phyloP scores from a whole-genome alignment of 768 basidiomycete genomes.

The Podaxis sp. region DNA sequence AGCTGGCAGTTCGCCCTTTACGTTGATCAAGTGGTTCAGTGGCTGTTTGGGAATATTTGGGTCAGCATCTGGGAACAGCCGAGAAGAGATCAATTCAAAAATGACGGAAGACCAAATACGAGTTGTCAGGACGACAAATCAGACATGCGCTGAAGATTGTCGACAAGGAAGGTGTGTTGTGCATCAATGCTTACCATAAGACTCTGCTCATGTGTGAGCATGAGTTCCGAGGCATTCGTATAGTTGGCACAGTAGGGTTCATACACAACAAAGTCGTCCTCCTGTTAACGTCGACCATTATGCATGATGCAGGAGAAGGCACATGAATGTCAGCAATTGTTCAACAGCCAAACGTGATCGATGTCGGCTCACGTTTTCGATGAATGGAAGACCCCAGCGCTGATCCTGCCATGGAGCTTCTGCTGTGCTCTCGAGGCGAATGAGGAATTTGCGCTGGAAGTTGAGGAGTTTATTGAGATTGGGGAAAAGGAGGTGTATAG shows the following conservation, averaged over 20 bases:
- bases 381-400: slow-evolving; percentile 83
- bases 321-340: slow-evolving; percentile 5
- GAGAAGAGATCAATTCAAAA: slow-evolving; percentile 13
- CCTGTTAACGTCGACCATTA: slow-evolving; percentile 55
- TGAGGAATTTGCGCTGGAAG: slow-evolving; percentile 92
- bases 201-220: slow-evolving; percentile 82
- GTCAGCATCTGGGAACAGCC: slow-evolving; percentile 32
- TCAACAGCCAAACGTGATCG: slow-evolving; percentile 2
- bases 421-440: slow-evolving; percentile 81
- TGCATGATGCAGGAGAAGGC: slow-evolving; percentile 33
- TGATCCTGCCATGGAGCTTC: slow-evolving; percentile 81
- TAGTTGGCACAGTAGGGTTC: slow-evolving; percentile 98
- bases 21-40: slow-evolving; percentile 81
- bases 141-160: slow-evolving; percentile 8
- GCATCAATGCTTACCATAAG: slow-evolving; percentile 60
- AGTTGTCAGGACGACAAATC: slow-evolving; percentile 32
- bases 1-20: slow-evolving; percentile 88
- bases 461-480: slow-evolving; percentile 93
- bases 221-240: slow-evolving; percentile 79
- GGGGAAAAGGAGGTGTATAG: slow-evolving; percentile 93
- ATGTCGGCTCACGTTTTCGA: slow-evolving; percentile 67
- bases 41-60: slow-evolving; percentile 49
- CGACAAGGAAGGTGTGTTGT: slow-evolving; percentile 14
- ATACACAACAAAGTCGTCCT: slow-evolving; percentile 93
- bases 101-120: slow-evolving; percentile 5